Evolutionary conservation across 164 flowering plant genomes (phyloP), one percentile per base, ranked within the genome.

Genomic region (Litsea cubeba): DNA sequence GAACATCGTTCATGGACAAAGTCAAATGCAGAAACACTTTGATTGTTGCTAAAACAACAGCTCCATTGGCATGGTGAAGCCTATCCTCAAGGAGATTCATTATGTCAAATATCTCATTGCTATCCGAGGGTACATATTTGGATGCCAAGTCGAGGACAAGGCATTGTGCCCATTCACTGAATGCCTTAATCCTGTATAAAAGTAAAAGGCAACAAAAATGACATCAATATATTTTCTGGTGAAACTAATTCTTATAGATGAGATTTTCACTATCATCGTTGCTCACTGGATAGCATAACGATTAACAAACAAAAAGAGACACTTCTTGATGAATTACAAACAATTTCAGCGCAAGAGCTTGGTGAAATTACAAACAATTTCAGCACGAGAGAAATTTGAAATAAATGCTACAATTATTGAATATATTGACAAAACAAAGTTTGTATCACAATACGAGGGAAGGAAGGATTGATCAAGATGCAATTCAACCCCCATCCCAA

Each of bases 81-180:
- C 99, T 87, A 80, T 96, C 99, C 84, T 94, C 99, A 54, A 96
- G 92, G 72, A 96, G 97, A 88, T 96, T 94, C 99, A 96, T 92
- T 72, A 96, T 85, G 80, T 96, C 98, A 87, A 94, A 96, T 80
- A 96, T 91, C 78, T 96, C 99, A 83, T 76, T 91, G 88, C 84
- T 88, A 73, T 96, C 98, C 51, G 91, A 77, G 2, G 98, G 99
- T 26, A 94, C 87, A 85, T 96, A 96, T 66, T 90, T 94, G 46
- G 89, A 84, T 12, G 86, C 94, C 87, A 94, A 78, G 79, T 96
- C 99, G 69, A 96, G 92, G 57, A 96, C 86, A 80, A 86, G 88
- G 77, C 98, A 96, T 66, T 96, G 99, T 68, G 98, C 97, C 99
- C 99, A 96, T 84, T 96, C 99, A 87, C 85, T 92, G 80, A 96